Evolutionary conservation across 371 early-diverging fungal genomes (phyloP).

Genomic region (Lichtheimia ornata): DNA sequence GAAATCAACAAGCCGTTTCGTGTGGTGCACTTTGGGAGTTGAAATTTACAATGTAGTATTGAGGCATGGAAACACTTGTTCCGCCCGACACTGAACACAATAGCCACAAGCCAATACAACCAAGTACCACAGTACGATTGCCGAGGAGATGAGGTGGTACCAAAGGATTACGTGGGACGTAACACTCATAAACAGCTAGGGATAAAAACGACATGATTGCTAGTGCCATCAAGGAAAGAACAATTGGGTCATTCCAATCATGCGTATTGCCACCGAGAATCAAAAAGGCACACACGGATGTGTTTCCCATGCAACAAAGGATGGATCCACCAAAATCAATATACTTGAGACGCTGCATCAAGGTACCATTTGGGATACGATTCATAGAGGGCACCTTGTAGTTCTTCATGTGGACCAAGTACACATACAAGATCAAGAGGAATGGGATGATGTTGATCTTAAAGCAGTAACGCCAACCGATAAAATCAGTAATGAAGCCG

Average conservation of each 20-base stretch:
- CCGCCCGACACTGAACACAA: constrained; percentile 30
- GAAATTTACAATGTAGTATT: constrained; percentile 38
- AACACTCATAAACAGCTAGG: constrained; percentile 60
- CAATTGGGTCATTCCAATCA: constrained; percentile 59
- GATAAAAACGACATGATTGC: constrained; percentile 43
- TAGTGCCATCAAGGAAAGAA: constrained; percentile 49
- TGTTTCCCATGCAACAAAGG: constrained; percentile 21
- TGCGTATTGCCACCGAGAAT: constrained; percentile 64
- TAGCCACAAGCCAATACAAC: constrained; percentile 36
- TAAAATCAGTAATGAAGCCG: constrained; percentile 51
- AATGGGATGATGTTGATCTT: constrained; percentile 77
- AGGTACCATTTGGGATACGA: constrained; percentile 3
- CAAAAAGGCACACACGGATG: constrained; percentile 50
- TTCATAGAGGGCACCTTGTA: too few relatives aligned
- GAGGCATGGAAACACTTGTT: constrained; percentile 30
- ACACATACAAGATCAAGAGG: constrained; percentile 39
- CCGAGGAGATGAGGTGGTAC: constrained; percentile 42
- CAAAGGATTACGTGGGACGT: constrained; percentile 64
- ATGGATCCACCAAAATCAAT: constrained; percentile 66
- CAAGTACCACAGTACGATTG: constrained; percentile 30
- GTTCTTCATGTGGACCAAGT: constrained; percentile 11
- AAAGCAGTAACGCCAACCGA: constrained; percentile 74
- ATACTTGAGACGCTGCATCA: constrained; percentile 10
- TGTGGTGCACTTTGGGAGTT: too few relatives aligned
- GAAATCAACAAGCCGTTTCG: too few relatives aligned